Percentiles rank a stretch among this genome's conserved stretches.
phyloP scores from a whole-genome alignment of 2,329 filamentous ascomycete genomes.

The Daldinia eschscholtzii region DNA sequence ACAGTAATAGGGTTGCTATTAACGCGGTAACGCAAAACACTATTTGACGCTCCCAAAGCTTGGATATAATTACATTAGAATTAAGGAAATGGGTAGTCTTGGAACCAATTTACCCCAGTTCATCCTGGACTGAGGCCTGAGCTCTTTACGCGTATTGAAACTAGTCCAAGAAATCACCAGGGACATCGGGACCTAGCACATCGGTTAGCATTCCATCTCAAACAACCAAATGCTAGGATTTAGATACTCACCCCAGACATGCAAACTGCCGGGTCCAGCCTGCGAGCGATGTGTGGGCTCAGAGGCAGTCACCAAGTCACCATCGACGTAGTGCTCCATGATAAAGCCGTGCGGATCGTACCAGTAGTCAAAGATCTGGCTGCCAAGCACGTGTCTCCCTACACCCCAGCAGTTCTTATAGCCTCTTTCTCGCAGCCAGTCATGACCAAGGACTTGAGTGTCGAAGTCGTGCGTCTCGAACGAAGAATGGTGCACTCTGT shows the following conservation, averaged over 20 bases:
- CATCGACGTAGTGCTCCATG: slow-evolving; percentile 78
- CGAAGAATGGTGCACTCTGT: slow-evolving; percentile 74
- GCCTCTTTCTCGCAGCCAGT: slow-evolving; percentile 73
- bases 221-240: background rate
- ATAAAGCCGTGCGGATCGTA: slow-evolving; percentile 73
- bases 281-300: slow-evolving; percentile 60
- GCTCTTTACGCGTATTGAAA: background rate
- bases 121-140: background rate
- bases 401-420: slow-evolving; percentile 78
- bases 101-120: background rate
- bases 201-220: slow-evolving; percentile 4
- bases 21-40: background rate
- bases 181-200: slow-evolving; percentile 47
- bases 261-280: slow-evolving; percentile 58
- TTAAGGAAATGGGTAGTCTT: slow-evolving; percentile 12
- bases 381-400: slow-evolving; percentile 76
- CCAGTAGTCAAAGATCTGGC: slow-evolving; percentile 81
- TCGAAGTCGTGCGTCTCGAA: slow-evolving; percentile 81
- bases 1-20: background rate
- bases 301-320: slow-evolving; percentile 71
- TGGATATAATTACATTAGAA: slow-evolving; percentile 30
- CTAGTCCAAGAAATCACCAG: slow-evolving; percentile 46
- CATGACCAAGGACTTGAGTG: slow-evolving; percentile 76
- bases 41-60: slow-evolving; percentile 20
- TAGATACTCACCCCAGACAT: slow-evolving; percentile 59